These are phyloP conservation scores for Lyophyllum decastes DNA, from an alignment of 768 basidiomycete genomes.

Conservation along the genomic window DNA sequence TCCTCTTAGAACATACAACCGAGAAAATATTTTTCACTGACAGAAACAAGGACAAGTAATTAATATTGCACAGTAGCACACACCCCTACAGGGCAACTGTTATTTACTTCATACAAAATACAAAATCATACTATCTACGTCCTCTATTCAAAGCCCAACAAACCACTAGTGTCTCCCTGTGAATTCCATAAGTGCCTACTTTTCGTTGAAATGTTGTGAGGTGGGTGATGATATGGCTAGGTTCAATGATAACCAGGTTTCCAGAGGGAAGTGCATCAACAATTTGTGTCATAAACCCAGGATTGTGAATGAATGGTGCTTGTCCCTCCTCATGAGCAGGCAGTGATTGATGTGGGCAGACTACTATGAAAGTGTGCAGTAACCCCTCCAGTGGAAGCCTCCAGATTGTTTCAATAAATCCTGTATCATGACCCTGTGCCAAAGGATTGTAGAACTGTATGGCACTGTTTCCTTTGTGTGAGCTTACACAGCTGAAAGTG, in stretches of 20 bases:
- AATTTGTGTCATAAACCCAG: conserved; percentile 17
- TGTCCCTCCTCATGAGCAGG: conserved; percentile 6
- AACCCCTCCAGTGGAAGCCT: background rate
- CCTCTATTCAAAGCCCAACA: conserved; percentile 23
- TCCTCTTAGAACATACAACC: too few species aligned
- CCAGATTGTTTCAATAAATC: conserved; percentile 1
- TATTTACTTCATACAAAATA: too few species aligned
- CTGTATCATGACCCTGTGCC: background rate
- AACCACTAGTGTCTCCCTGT: conserved; percentile 15
- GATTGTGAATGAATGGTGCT: conserved; percentile 18
- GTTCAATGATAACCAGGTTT: conserved; percentile 21
- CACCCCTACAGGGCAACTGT: too few species aligned
- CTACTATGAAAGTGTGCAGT: conserved; percentile 17
- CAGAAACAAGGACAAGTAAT: too few species aligned
- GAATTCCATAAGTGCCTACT: conserved; percentile 20
- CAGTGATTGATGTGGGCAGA: conserved; percentile 19
- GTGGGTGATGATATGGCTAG: conserved; percentile 25
- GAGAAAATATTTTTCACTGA: too few species aligned
- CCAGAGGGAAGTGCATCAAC: conserved; percentile 14
- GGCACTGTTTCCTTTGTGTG: conserved; percentile 22
- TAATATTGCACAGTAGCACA: too few species aligned
- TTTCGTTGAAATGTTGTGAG: conserved; percentile 17
- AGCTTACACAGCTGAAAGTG: conserved; percentile 18
- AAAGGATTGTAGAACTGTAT: conserved; percentile 21
- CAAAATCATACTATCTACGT: conserved; percentile 5